Base-by-base conservation (phyloP, 768 basidiomycete genomes). In the Rhodotorula paludigena region DNA sequence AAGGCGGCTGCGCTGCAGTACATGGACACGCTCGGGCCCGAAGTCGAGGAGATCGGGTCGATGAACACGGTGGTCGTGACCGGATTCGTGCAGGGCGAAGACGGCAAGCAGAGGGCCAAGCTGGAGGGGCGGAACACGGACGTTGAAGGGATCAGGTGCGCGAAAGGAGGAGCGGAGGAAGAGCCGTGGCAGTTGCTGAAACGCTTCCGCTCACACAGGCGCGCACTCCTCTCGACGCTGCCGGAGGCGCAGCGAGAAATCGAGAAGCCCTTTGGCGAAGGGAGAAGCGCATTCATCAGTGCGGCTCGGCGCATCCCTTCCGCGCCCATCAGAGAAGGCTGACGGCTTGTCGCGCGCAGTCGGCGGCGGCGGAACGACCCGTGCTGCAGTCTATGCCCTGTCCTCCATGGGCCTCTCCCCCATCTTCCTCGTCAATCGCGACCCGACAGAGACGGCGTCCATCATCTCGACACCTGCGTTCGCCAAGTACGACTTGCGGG, bases 321-420 rank as follows among this genome's bases (percentile, higher is more conserved):
- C 11, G 8, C 16, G 0, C 36, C 6, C 5, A 1, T 21, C 9
- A 18, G 14, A 33, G 12, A 33, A 35, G 25, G 30, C 42, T 57
- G 30, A 28, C 30, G 25, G 7, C 25, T 7, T 6, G n/a, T 16
- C 23, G 16, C 12, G 5, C 45, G n/a, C n/a, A 62, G 51, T 72
- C 45, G 71, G 74, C 33, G 72, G 73, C 23, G 75, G 75, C 15
- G 75, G 71, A 18, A 74, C 75, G 28, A 74, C 74, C 32, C 61
- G 73, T 12, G 70, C 73, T 0, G 75, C 75, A 3, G 64, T 74
- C 33, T 72, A 73, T 57, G 75, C 74, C 25, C 57, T 74, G 2
- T 62, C 57, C 2, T 41, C 57, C 3, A 33, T 74, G 23, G 52
- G 58, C n/a, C 53, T 74, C 32, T 65, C 59, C 2, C 72, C 72